phyloP scores from a whole-genome alignment of 257 asterid species.

The Marsdenia floribunda region DNA sequence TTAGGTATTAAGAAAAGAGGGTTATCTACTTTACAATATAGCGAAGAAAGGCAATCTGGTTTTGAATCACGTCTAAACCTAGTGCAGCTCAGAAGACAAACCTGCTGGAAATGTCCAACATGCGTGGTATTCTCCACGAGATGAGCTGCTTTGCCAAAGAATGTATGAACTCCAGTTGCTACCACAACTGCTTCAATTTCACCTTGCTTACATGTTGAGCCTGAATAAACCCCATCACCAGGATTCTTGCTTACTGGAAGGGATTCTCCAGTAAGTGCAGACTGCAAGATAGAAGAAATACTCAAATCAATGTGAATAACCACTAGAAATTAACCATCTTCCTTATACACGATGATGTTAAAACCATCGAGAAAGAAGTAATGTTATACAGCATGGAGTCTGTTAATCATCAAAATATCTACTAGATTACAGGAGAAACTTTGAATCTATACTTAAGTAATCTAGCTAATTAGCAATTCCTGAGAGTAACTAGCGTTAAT shows the following conservation, averaged over 20 bases:
- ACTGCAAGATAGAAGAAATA: constrained; percentile 17
- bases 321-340: not conserved
- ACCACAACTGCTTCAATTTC: constrained; percentile 39
- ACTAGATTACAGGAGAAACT: not conserved
- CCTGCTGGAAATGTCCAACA: constrained; percentile 44
- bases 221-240: constrained; percentile 37
- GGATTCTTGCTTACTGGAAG: constrained; percentile 37
- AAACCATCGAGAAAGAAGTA: not conserved
- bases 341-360: not conserved
- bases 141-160: constrained; percentile 46
- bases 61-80: not conserved
- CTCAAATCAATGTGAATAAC: constrained; percentile 2
- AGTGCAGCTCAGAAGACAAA: not conserved
- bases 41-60: not conserved
- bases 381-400: not conserved
- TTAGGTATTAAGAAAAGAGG: not conserved
- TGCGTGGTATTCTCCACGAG: constrained; percentile 42
- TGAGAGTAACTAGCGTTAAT: not conserved
- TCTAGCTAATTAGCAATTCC: not conserved
- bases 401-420: not conserved
- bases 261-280: constrained; percentile 42
- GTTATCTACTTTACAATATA: not conserved
- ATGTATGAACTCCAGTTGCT: constrained; percentile 41
- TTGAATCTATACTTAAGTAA: not conserved
- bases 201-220: constrained; percentile 44